Conservation (phyloP, 2,329 filamentous ascomycete genomes). For the Corynespora cassiicola region DNA sequence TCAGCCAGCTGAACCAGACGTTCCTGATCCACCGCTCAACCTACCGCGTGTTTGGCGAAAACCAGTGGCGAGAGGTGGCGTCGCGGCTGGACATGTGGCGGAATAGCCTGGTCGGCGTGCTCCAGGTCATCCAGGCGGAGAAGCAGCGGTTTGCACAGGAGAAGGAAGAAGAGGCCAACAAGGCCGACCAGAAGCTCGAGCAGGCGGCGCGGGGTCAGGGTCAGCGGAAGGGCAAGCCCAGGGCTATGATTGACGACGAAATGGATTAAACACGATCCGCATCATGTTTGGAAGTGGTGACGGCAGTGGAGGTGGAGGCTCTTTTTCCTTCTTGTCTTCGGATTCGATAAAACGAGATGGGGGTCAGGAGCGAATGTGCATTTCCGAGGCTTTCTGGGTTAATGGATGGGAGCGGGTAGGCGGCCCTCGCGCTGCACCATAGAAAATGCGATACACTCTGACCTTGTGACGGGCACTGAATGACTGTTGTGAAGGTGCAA, state of each 20-base stretch:
- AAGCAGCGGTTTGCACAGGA: constrained; percentile 79
- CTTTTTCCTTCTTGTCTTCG: constrained; percentile 27
- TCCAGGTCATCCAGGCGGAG: constrained; percentile 79
- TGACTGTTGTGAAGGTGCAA: too few relatives aligned
- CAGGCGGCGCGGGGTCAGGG: constrained; percentile 34
- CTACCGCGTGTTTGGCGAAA: constrained; percentile 95
- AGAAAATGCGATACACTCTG: constrained; percentile 41
- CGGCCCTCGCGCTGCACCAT: constrained; percentile 39
- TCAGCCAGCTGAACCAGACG: constrained; percentile 89
- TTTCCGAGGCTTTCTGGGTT: constrained; percentile 34
- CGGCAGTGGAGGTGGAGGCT: constrained; percentile 7
- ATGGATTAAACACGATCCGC: constrained; percentile 44
- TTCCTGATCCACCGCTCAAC: constrained; percentile 96
- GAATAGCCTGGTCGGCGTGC: constrained; percentile 77
- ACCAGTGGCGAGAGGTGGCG: constrained; percentile 96
- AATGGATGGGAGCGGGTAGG: constrained; percentile 23
- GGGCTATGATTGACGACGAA: constrained; percentile 42
- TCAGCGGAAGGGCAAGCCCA: constrained; percentile 27
- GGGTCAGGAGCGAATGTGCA: constrained; percentile 32
- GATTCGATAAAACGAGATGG: constrained; percentile 24
- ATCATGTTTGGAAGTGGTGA: too few relatives aligned
- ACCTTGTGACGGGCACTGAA: too few relatives aligned
- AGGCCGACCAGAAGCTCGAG: constrained; percentile 71
- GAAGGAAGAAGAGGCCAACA: constrained; percentile 78
- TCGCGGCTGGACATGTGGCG: constrained; percentile 92